These are phyloP conservation scores for Xylogone sp. DNA, from an alignment of 2,329 filamentous ascomycete species.

Conservation along the genomic window DNA sequence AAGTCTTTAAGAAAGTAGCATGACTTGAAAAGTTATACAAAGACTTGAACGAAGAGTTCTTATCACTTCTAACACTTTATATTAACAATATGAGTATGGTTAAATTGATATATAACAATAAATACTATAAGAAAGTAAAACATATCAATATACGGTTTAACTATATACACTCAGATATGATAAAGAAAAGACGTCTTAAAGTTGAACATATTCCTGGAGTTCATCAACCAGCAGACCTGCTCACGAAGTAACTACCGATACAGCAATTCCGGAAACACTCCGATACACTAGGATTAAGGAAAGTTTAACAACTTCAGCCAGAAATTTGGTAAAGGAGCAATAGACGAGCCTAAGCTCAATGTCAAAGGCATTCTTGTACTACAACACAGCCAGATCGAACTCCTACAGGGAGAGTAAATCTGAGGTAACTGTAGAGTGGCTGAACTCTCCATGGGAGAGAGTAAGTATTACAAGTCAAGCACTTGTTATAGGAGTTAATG, in stretches of 20 bases:
- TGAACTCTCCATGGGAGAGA: neutral
- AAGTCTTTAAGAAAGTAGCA: neutral
- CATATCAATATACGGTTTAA: slow-evolving; percentile 1
- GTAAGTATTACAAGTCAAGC: neutral
- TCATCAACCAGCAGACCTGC: neutral
- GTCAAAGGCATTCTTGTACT: neutral
- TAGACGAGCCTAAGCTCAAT: neutral
- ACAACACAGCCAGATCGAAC: neutral
- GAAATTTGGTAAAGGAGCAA: neutral
- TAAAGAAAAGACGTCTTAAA: neutral
- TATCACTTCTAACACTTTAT: neutral
- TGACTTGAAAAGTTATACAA: neutral
- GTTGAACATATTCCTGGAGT: neutral
- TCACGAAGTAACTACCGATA: neutral
- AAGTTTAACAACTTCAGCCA: neutral
- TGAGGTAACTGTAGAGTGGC: neutral
- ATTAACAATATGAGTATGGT: neutral
- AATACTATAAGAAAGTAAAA: neutral
- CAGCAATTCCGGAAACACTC: neutral
- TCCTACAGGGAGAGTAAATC: neutral
- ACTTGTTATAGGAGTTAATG: neutral
- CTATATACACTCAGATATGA: neutral
- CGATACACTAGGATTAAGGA: neutral
- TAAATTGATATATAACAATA: neutral
- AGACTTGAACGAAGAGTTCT: neutral